A percentile compares a stretch with the other conserved stretches of the same genome.
These are phyloP conservation scores for Baudoinia panamericana DNA, from an alignment of 495 filamentous ascomycete genomes.

Conservation along the genomic window DNA sequence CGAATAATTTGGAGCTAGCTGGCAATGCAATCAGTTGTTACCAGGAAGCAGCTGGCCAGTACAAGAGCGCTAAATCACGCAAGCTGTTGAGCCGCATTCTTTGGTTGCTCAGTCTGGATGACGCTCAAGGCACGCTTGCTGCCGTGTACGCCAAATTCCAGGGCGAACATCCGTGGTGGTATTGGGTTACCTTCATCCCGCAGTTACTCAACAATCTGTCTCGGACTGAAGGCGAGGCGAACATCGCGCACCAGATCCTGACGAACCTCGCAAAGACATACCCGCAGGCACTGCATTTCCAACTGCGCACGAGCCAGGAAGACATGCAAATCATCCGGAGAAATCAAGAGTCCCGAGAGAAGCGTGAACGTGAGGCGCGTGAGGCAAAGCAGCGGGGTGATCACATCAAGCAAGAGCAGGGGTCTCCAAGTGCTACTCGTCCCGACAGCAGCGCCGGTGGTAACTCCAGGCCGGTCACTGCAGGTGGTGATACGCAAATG, in stretches of 20 bases:
- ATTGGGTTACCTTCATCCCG: conserved; percentile 98
- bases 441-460: conserved; percentile 14
- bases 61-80: conserved; percentile 91
- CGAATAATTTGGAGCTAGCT: conserved; percentile 62
- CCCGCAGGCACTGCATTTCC: conserved; percentile 87
- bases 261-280: conserved; percentile 89
- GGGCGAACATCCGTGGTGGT: conserved; percentile 92
- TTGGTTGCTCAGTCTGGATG: conserved; percentile 91
- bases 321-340: conserved; percentile 90
- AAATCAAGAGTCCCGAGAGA: conserved; percentile 65
- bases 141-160: conserved; percentile 84
- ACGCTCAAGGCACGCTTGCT: conserved; percentile 65
- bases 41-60: conserved; percentile 85
- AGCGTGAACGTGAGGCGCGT: conserved; percentile 39
- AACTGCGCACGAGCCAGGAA: conserved; percentile 84
- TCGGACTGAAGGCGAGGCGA: conserved; percentile 60
- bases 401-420: conserved; percentile 37
- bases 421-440: conserved; percentile 37
- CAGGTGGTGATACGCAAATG: conserved; percentile 21
- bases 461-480: conserved; percentile 27
- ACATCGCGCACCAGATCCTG: conserved; percentile 67
- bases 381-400: conserved; percentile 29
- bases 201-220: conserved; percentile 82
- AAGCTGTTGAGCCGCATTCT: conserved; percentile 90
- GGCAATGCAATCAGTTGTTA: conserved; percentile 92